Percentiles rank a stretch among this genome's conserved stretches.
These are phyloP conservation scores for Phytophthora pluvialis DNA, from an alignment of 352 stramenopile species.

Conservation along the genomic window DNA sequence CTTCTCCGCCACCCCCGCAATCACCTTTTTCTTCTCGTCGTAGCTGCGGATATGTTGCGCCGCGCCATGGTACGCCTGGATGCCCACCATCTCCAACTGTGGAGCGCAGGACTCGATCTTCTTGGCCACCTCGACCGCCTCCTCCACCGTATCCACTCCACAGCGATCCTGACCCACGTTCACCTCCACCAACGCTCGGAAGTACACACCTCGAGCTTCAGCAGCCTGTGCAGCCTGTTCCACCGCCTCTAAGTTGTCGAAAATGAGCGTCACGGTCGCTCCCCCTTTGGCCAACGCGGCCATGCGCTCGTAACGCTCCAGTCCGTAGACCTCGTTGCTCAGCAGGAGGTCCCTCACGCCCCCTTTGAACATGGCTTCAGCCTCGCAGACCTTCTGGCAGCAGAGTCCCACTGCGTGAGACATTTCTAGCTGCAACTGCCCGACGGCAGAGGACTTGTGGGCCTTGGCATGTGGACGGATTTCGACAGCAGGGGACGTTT, in stretches of 20 bases:
- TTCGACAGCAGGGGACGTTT: slow-evolving; percentile 32
- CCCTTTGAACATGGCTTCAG: slow-evolving; percentile 73
- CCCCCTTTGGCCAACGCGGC: slow-evolving; percentile 41
- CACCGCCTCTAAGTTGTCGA: slow-evolving; percentile 58
- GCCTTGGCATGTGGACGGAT: slow-evolving; percentile 80
- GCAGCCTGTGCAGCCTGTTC: slow-evolving; percentile 47
- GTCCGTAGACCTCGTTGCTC: slow-evolving; percentile 71
- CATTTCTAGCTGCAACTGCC: slow-evolving; percentile 50
- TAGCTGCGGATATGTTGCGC: slow-evolving; percentile 76
- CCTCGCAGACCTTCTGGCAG: slow-evolving; percentile 75
- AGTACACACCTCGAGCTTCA: slow-evolving; percentile 26
- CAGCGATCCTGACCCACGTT: slow-evolving; percentile 82
- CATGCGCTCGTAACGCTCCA: slow-evolving; percentile 59
- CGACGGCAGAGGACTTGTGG: slow-evolving; percentile 69
- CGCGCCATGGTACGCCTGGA: slow-evolving; percentile 79
- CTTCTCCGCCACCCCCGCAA: slow-evolving; percentile 48
- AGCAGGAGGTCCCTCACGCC: slow-evolving; percentile 65
- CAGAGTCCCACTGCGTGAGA: slow-evolving; percentile 62
- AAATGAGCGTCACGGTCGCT: slow-evolving; percentile 62
- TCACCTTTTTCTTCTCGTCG: slow-evolving; percentile 54
- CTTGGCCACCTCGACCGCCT: slow-evolving; percentile 50
- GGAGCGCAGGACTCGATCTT: slow-evolving; percentile 31
- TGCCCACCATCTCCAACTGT: slow-evolving; percentile 50
- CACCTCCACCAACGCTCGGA: slow-evolving; percentile 72
- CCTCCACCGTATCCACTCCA: slow-evolving; percentile 59